Evolutionary conservation across 2,329 filamentous ascomycete species (phyloP), one percentile per base, ranked within the genome.

Genomic region (Claviceps digitariae): DNA sequence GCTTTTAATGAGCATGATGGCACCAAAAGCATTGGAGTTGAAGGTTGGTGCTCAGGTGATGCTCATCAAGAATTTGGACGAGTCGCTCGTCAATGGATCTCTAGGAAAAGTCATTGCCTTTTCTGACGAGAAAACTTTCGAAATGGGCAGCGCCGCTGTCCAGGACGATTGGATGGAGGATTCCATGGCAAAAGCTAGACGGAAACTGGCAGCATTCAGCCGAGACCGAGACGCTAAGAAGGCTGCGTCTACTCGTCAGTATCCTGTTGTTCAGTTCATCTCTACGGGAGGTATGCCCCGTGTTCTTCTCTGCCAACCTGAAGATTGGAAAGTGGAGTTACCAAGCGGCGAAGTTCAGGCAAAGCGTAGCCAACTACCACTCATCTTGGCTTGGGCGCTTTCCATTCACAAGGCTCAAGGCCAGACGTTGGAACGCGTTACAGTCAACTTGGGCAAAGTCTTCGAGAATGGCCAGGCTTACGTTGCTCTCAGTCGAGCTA

Each of bases 51-150:
- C 93, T 0, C 94, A 98, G 65, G 94, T 98, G 46, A 98, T 98
- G 93, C 74, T 98, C n/a, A 96, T 98, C 75, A 98, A 98, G 69
- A 98, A 98, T 62, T 84, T 97, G 71, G 93, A 98, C 63, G 89
- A 95, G 41, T 84, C 81, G 0, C 77, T 98, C 0, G 93, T 97
- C 60, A 98, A 98, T 64, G 93, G 93, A 4, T 95, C 91, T 0
- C 75, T 98, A 10, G 93, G 93, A 25, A 90, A 86, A 56, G 86
- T 98, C 4, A 77, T 71, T 54, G 67, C 62, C 5, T 71, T 71
- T 54, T 67, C 68, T 3, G 69, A 71, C 40, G 67, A 70, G 54
- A 67, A 64, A 52, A 66, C 67, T 0, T 71, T 69, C 40, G 66
- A 69, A 29, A 67, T 69, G 65, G 61, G 55, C 2, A 61, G 63